Evolutionary conservation across 768 basidiomycete genomes (phyloP).

Genomic region (Lactifluus piperatus): DNA sequence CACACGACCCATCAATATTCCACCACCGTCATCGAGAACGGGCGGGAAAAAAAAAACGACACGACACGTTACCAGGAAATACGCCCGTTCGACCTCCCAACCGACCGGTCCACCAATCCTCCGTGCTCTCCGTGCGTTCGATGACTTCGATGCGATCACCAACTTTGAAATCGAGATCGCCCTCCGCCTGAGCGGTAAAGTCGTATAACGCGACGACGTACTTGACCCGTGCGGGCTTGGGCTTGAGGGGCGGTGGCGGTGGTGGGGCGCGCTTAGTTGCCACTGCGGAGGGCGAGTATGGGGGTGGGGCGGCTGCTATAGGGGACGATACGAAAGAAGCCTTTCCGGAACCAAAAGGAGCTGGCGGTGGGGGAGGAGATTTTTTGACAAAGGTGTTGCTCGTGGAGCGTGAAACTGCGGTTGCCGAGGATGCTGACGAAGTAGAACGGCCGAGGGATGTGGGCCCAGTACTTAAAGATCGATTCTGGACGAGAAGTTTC

Average conservation of each 20-base stretch:
- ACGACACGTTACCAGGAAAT: constrained; percentile 61
- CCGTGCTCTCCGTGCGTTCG: constrained; percentile 67
- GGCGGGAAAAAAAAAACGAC: background rate
- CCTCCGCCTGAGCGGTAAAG: constrained; percentile 89
- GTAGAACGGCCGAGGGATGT: constrained; percentile 6
- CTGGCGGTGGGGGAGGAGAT: constrained; percentile 23
- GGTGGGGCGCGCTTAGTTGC: constrained; percentile 72
- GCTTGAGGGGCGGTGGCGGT: constrained; percentile 86
- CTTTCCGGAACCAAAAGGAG: constrained; percentile 37
- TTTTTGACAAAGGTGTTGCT: constrained; percentile 16
- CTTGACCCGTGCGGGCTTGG: constrained; percentile 57
- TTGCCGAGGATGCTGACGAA: constrained; percentile 20
- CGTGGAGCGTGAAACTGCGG: constrained; percentile 22
- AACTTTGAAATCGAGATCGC: constrained; percentile 81
- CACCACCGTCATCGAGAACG: no score
- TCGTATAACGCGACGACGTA: constrained; percentile 94
- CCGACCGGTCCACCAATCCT: constrained; percentile 98
- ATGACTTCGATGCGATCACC: constrained; percentile 91
- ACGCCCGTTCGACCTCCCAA: constrained; percentile 77
- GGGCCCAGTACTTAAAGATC: constrained; percentile 18
- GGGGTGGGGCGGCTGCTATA: constrained; percentile 29
- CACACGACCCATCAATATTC: background rate
- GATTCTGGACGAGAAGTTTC: constrained; percentile 54
- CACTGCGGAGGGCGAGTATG: constrained; percentile 33
- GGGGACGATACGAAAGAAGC: constrained; percentile 28